Evolutionary conservation across 306 rosid species (phyloP), one percentile per base, ranked within the genome.

Genomic region (Cyclanthera cordifolia): DNA sequence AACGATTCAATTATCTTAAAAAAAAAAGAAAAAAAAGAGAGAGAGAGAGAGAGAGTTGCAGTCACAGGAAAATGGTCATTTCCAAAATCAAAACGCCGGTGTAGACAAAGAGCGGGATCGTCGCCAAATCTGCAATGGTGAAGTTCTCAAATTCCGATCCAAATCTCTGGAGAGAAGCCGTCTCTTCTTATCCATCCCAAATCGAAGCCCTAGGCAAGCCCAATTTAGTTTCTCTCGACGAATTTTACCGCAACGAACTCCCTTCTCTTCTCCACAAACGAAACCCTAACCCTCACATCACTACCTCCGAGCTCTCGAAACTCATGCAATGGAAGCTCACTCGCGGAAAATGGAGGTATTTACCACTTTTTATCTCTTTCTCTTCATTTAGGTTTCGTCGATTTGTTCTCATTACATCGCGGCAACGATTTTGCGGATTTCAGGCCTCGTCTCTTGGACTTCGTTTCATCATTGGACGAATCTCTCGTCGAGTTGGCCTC

Each of bases 241-340:
- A 83, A 0, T 87, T 85, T 67, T 89, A 93, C 69, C 74, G 87
- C 66, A 78, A 76, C 74, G 73, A 83, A 7, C 96, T 93, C 9
- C 91, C 94, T 63, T 72, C 70, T 9, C 84, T 89, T 41, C 71
- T 92, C 72, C 90, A 21, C 77, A 73, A 75, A 2, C 89, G 98
- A 58, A 92, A 84, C 93, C 98, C 96, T 93, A 87, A 75, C 74
- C 86, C 96, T 41, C 73, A 79, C 77, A 59, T 89, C 79, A 83
- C 96, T 65, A 74, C 82, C 28, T 16, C 81, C 8, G 95, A 89
- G 60, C 98, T 93, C 79, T 81, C 89, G 70, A 75, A 64, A 24
- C 88, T 93, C 78, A 89, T 93, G 96, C 91, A 81, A 46, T 92
- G 95, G 95, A 92, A 89, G 84, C 95, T 92, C 83, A 75, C 91